Percentiles rank a stretch among this genome's conserved stretches.
These are phyloP conservation scores for Colletotrichum endophyticum DNA, from an alignment of 2,329 filamentous ascomycete genomes.

Conservation along the genomic window DNA sequence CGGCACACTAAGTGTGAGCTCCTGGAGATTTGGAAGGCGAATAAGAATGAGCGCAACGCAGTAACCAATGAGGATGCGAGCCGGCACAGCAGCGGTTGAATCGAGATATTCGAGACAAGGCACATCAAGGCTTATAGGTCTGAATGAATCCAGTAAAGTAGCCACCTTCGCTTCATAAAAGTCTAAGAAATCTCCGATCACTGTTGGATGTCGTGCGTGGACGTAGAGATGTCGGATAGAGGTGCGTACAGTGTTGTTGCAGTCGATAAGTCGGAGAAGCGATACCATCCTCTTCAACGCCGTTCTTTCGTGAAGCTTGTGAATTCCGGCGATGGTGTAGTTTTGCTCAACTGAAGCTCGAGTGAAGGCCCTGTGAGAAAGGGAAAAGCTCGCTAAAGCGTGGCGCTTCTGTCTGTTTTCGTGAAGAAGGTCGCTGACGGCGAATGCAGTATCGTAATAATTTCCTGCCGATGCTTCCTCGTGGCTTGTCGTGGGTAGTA, in stretches of 20 bases:
- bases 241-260: neutral
- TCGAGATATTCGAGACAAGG: neutral
- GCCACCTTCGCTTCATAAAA: neutral
- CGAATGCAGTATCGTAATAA: fast-evolving
- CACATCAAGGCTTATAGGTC: fast-evolving
- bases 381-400: neutral
- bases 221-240: neutral
- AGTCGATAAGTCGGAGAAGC: neutral
- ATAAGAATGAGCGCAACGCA: neutral
- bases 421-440: neutral
- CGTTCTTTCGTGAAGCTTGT: fast-evolving
- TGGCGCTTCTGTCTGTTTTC: neutral
- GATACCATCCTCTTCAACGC: neutral
- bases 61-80: too few species aligned
- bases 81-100: too few species aligned
- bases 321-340: neutral
- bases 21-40: neutral
- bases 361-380: neutral
- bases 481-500: fast-evolving
- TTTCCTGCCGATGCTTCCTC: fast-evolving
- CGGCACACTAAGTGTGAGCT: neutral
- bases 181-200: neutral
- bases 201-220: fast-evolving
- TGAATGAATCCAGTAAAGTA: neutral
- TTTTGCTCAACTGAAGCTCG: neutral